A percentile compares a stretch with the other conserved stretches of the same genome.
Evolutionary conservation across 164 flowering plant genomes (phyloP).

Genomic region (Vitis rotundifolia): DNA sequence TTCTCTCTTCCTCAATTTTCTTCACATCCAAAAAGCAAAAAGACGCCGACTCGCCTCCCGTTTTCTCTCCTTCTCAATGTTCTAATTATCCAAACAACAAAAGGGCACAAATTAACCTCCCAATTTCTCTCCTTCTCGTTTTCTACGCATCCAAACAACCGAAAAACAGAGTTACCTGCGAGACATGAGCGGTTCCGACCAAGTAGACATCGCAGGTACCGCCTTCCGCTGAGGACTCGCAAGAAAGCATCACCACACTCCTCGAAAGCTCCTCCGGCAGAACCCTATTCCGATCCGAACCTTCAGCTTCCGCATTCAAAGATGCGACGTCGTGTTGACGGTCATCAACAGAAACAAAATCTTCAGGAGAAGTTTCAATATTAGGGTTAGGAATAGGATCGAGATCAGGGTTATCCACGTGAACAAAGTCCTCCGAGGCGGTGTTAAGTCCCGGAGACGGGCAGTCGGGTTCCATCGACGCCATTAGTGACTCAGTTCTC

Average conservation of each 20-base stretch:
- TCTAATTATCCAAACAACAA: no score
- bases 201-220: conserved; percentile 74
- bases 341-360: conserved; percentile 14
- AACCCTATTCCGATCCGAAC: conserved; percentile 12
- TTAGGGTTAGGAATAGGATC: background rate
- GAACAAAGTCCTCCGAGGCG: conserved; percentile 36
- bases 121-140: no score
- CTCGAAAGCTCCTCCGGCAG: conserved; percentile 65
- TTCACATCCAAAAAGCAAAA: no score
- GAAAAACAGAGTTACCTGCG: conserved; percentile 43
- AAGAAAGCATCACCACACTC: conserved; percentile 51
- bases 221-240: conserved; percentile 66
- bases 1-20: no score
- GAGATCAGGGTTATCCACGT: conserved; percentile 24
- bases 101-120: no score
- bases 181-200: conserved; percentile 93
- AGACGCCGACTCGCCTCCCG: no score
- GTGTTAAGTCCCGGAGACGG: background rate
- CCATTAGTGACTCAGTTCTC: no score
- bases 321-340: background rate
- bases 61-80: no score
- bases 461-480: conserved; percentile 18
- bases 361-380: conserved; percentile 16
- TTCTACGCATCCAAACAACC: no score
- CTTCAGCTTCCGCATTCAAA: conserved; percentile 12